Evolutionary conservation across 306 rosid species (phyloP), one percentile per base, ranked within the genome.

Genomic region (Sicyos edulis): DNA sequence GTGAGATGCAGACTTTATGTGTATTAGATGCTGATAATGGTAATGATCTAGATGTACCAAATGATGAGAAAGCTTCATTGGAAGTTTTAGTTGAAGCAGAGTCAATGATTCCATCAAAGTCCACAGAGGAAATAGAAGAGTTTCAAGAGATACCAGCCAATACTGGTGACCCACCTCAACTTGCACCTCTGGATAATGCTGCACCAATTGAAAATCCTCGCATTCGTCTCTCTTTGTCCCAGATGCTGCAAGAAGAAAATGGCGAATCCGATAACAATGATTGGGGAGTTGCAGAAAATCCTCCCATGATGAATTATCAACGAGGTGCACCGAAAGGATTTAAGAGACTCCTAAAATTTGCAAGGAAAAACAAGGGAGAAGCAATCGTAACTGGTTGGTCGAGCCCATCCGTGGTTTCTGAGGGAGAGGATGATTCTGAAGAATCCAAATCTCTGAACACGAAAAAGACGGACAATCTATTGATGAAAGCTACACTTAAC

Each of bases 231-330:
- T 93, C 98, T 78, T 83, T 93, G 79, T 90, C 96, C 34, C 98
- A 93, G 86, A 93, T 93, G 98, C 85, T 93, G 78, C 97, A 85
- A 83, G 98, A 93, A 76, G 98, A 93, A 85, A 88, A 47, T 66
- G 90, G 93, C 37, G 98, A 91, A 76, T 86, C 87, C 17, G 98
- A 93, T 71, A 83, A 55, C 61, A 50, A 78, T 37, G 97, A 93
- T 58, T 93, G 98, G 98, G 97, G 97, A 71, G 87, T 85, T 82
- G 97, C 97, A 8, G 98, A 88, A 85, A 90, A 84, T 57, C 97
- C 95, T 78, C 95, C 98, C 12, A 76, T 83, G 71, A 85, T 87
- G 80, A 78, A 87, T 74, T 88, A 79, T 87, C 98, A 87, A 68
- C 90, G 88, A 75, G 98, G 91, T 78, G 92, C 95, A 45, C 97